Base-by-base conservation (phyloP, 148 eudicot genomes). In the Agrostemma githago region DNA sequence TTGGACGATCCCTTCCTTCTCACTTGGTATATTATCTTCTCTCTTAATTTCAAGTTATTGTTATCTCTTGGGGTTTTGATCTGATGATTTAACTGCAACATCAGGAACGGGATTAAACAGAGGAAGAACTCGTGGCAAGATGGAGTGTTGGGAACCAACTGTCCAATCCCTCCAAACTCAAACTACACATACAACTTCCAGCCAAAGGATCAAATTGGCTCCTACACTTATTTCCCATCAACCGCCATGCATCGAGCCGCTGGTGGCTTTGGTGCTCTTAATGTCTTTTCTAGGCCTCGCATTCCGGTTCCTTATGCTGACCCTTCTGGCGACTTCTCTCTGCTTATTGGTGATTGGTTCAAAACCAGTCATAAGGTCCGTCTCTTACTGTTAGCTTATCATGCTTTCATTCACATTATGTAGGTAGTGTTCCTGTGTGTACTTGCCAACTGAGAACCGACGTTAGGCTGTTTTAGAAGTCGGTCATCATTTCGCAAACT, bases 71-170 rank as follows among this genome's bases (percentile, higher is more conserved):
- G 46, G 5, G 19, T 42, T 6, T 65, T 16, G 53, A 20, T 20
- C 11, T 51, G 4, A 70, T 60, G 2, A 11, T 16, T 16, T 68
- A 37, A 20, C 9, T 26, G 38, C 41, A 46, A 68, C 60, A 26
- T 26, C 34, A 95, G 99, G 99, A 92, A 95, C 80, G 99, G 99
- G 44, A 90, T 95, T 37, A 95, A 95, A 82, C 99, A 95, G 78
- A 86, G 99, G 83, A 95, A 95, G 85, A 90, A 92, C 77, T 90
- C 94, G 2, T 95, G 99, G 99, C 99, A 95, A 88, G 99, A 95
- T 79, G 99, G 99, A 8, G 93, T 95, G 4, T 59, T 83, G 81
- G 99, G 99, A 59, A 95, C 99, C n/a, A 92, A 95, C 71, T 95
- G 99, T 64, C 89, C 99, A 4, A 88, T 95, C 37, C 94, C 91